Conservation (phyloP, 2,329 filamentous ascomycete species). For the Reticulascus tulasneorum region DNA sequence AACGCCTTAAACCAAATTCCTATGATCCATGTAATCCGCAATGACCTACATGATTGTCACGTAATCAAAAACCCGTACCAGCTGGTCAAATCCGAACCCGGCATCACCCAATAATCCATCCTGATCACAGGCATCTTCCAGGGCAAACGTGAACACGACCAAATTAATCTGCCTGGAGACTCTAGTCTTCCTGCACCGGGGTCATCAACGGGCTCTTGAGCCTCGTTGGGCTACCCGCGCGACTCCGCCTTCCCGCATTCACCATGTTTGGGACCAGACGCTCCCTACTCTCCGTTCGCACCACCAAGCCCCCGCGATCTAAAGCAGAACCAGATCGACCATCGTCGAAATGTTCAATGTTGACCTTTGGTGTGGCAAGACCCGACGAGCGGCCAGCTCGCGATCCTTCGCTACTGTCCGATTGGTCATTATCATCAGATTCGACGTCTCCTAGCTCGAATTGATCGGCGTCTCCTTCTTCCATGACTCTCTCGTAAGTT, state of each 20-base stretch:
- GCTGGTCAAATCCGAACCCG: too few species aligned
- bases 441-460: conserved; percentile 73
- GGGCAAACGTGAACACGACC: too few species aligned
- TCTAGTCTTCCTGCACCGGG: conserved; percentile 32
- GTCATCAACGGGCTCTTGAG: conserved; percentile 55
- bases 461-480: conserved; percentile 70
- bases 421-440: conserved; percentile 60
- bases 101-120: too few species aligned
- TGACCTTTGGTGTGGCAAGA: conserved; percentile 62
- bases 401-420: conserved; percentile 56
- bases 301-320: conserved; percentile 68
- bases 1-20: conserved; percentile 4
- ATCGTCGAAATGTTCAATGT: conserved; percentile 48
- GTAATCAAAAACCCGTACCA: too few species aligned
- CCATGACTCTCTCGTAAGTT: conserved; percentile 79
- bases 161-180: too few species aligned
- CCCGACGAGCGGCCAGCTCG: conserved; percentile 60
- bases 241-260: conserved; percentile 53
- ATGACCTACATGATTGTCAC: too few species aligned
- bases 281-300: conserved; percentile 83
- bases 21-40: too few species aligned
- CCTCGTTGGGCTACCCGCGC: conserved; percentile 54
- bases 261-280: conserved; percentile 59
- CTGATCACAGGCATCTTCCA: too few species aligned
- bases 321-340: conserved; percentile 38